phyloP scores from a whole-genome alignment of 139 green algal genomes.

The Picochlorum sp. region DNA sequence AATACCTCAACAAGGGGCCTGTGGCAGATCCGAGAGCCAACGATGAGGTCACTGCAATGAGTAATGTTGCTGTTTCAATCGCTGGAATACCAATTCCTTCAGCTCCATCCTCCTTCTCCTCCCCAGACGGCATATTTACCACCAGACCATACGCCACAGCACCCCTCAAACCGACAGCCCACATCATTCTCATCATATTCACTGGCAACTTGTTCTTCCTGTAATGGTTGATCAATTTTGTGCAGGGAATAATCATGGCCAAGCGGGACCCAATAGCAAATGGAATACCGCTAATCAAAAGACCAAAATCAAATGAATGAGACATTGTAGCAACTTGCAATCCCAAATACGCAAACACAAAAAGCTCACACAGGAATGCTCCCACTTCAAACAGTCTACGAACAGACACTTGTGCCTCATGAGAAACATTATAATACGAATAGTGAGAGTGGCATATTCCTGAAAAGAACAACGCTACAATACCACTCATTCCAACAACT shows the following conservation, averaged over 20 bases:
- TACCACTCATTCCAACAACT: conserved; percentile 67
- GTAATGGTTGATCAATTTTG: conserved; percentile 41
- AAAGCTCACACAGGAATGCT: conserved; percentile 55
- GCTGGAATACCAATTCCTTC: conserved; percentile 40
- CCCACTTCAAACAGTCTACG: conserved; percentile 38
- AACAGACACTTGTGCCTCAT: conserved; percentile 37
- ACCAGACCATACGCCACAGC: conserved; percentile 59
- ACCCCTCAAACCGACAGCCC: conserved; percentile 51
- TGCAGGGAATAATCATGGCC: conserved; percentile 52
- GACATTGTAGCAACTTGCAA: conserved; percentile 38
- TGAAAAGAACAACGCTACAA: conserved; percentile 77
- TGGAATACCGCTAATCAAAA: conserved; percentile 43
- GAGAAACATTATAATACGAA: conserved; percentile 41
- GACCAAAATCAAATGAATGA: neutral
- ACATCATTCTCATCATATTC: conserved; percentile 52
- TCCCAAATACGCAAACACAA: conserved; percentile 69
- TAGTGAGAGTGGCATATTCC: conserved; percentile 64
- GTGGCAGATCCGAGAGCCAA: conserved; percentile 42
- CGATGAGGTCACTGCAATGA: conserved; percentile 54
- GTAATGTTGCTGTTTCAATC: conserved; percentile 60
- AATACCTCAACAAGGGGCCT: conserved; percentile 28
- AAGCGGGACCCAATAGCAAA: conserved; percentile 43
- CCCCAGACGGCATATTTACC: conserved; percentile 49
- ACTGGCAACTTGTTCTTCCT: conserved; percentile 27
- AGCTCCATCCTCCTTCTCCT: conserved; percentile 20